Evolutionary conservation across 2,329 filamentous ascomycete species (phyloP).

Genomic region (Xenosphaeropsis pyriputrescens): DNA sequence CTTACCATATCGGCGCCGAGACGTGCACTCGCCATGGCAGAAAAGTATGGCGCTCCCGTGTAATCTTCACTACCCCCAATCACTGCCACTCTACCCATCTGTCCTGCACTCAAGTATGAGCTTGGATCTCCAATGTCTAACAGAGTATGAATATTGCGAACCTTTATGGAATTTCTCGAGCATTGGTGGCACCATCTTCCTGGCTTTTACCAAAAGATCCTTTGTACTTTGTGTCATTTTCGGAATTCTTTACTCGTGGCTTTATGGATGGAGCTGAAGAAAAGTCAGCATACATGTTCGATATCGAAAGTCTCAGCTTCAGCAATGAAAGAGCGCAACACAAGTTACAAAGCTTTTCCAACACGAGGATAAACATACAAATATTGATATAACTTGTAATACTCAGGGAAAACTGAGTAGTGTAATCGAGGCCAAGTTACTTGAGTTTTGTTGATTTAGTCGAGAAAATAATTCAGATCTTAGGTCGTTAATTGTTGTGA

Average conservation of each 20-base stretch:
- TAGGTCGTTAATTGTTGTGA: too few species aligned
- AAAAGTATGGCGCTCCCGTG: constrained; percentile 95
- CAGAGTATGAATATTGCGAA: constrained; percentile 19
- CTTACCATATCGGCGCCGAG: constrained; percentile 80
- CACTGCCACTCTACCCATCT: constrained; percentile 81
- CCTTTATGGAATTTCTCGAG: constrained; percentile 94
- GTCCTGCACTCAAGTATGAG: constrained; percentile 40
- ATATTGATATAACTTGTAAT: too few species aligned
- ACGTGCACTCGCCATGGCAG: constrained; percentile 86
- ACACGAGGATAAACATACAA: too few species aligned
- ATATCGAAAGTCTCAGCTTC: too few species aligned
- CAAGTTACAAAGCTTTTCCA: too few species aligned
- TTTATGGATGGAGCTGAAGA: too few species aligned
- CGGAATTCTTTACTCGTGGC: constrained; percentile 3
- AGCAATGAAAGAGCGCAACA: too few species aligned
- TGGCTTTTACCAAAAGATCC: constrained; percentile 65
- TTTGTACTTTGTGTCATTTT: constrained; percentile 57
- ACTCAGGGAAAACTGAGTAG: too few species aligned
- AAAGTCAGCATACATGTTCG: too few species aligned
- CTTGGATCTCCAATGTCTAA: background rate
- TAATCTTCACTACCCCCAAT: constrained; percentile 95
- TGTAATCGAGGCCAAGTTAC: too few species aligned
- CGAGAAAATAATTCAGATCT: too few species aligned
- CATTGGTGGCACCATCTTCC: constrained; percentile 88
- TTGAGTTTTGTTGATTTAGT: too few species aligned